Percentiles rank a stretch among this genome's conserved stretches.
Evolutionary conservation across 768 basidiomycete species (phyloP).

Genomic region (Tulasnella sp.): DNA sequence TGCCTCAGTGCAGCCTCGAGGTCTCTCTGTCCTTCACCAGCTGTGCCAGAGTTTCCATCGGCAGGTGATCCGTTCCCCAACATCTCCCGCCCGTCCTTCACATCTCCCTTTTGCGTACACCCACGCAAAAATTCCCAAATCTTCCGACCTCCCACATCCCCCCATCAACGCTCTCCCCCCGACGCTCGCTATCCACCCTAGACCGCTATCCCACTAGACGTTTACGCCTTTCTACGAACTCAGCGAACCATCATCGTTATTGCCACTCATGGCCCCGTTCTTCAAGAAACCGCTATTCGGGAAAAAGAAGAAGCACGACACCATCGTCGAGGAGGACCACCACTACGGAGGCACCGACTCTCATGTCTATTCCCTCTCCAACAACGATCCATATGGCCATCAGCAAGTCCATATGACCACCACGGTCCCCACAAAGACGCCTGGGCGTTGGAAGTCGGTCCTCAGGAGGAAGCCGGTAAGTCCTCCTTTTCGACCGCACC

Average conservation of each 20-base stretch:
- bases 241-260: background rate
- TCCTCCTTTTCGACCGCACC: background rate
- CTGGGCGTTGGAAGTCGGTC: background rate
- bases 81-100: background rate
- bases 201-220: background rate
- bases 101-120: background rate
- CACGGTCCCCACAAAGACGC: background rate
- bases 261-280: background rate
- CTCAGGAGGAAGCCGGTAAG: slow-evolving; percentile 6
- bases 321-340: background rate
- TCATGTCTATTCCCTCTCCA: background rate
- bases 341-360: background rate
- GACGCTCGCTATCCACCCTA: background rate
- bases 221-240: background rate
- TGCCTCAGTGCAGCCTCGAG: background rate
- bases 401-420: background rate
- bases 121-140: background rate
- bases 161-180: background rate
- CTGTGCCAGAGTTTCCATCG: background rate
- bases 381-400: background rate
- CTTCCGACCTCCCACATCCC: background rate
- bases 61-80: background rate
- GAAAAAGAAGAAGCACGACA: background rate
- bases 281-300: background rate
- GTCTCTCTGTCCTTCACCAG: background rate